phyloP scores from a whole-genome alignment of 2,329 filamentous ascomycete species.

The Colletotrichum chrysophilum region DNA sequence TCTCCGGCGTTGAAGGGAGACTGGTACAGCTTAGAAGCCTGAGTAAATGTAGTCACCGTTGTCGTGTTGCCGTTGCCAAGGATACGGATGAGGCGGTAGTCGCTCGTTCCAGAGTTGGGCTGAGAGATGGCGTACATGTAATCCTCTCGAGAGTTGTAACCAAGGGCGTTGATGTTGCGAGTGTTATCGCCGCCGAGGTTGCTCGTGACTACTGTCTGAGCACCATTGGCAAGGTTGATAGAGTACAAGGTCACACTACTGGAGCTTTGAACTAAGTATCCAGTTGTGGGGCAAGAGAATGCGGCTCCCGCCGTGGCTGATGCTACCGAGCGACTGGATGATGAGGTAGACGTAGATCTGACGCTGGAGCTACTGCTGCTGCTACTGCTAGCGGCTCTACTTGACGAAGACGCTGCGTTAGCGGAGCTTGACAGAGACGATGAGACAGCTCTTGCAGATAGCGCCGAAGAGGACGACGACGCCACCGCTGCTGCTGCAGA shows the following conservation, averaged over 20 bases:
- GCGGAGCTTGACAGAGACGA: neutral
- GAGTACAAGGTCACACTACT: conserved; percentile 2
- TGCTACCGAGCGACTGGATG: neutral
- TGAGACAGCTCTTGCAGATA: neutral
- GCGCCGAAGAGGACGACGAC: neutral
- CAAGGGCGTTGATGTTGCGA: conserved; percentile 26
- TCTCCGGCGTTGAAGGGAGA: conserved; percentile 22
- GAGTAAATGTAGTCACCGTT: neutral
- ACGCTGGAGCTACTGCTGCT: neutral
- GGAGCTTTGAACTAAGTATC: conserved; percentile 21
- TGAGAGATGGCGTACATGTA: conserved; percentile 25
- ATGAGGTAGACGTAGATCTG: neutral
- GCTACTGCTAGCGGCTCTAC: neutral
- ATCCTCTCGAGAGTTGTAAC: conserved; percentile 28
- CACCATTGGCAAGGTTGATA: conserved; percentile 21
- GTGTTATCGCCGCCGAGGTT: neutral
- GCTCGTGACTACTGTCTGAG: neutral
- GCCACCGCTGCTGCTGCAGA: neutral
- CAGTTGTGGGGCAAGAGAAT: conserved; percentile 14
- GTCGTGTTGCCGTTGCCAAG: conserved; percentile 15
- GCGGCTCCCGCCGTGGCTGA: conserved; percentile 2
- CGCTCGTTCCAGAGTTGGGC: neutral
- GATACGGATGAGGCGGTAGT: conserved; percentile 25
- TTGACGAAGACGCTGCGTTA: neutral
- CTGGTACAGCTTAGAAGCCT: neutral